Evolutionary conservation across 176 grass and related monocot species (phyloP).

Genomic region (Triticum timopheevii): DNA sequence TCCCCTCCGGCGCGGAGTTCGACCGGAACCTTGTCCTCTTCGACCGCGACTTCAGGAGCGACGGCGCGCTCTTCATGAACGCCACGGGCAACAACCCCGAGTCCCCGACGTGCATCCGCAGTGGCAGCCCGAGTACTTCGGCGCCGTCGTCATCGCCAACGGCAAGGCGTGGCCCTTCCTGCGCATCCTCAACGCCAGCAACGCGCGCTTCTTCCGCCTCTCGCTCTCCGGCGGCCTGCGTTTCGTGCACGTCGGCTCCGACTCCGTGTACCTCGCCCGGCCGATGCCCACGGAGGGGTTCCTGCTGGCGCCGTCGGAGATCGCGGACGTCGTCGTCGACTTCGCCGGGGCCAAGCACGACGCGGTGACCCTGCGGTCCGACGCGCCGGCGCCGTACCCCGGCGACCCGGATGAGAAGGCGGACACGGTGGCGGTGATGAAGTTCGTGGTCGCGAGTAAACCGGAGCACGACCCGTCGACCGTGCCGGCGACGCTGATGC

Average conservation of each 20-base stretch:
- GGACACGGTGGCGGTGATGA: slow-evolving; percentile 58
- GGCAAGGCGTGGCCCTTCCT: slow-evolving; percentile 82
- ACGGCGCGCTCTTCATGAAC: slow-evolving; percentile 71
- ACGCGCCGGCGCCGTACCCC: slow-evolving; percentile 73
- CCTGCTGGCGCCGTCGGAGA: slow-evolving; percentile 65
- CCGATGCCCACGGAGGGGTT: slow-evolving; percentile 29
- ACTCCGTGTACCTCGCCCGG: slow-evolving; percentile 48
- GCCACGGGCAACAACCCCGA: slow-evolving; percentile 65
- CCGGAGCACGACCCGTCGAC: slow-evolving; percentile 35
- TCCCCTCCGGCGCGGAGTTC: slow-evolving; percentile 43
- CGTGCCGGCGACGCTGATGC: slow-evolving; percentile 45
- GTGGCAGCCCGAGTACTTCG: slow-evolving; percentile 95
- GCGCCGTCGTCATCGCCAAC: slow-evolving; percentile 46
- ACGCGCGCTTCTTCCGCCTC: slow-evolving; percentile 69
- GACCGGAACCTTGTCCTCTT: slow-evolving; percentile 56
- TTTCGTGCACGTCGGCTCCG: slow-evolving; percentile 59
- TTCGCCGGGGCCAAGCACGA: slow-evolving; percentile 25
- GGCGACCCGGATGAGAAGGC: slow-evolving; percentile 73
- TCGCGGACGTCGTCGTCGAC: slow-evolving; percentile 64
- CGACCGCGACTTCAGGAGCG: slow-evolving; percentile 56
- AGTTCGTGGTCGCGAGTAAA: slow-evolving; percentile 49
- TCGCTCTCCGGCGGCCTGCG: slow-evolving; percentile 43
- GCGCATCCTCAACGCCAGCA: slow-evolving; percentile 77
- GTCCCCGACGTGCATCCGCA: slow-evolving; percentile 62
- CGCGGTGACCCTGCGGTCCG: slow-evolving; percentile 41